These are phyloP conservation scores for Diaporthe citri DNA, from an alignment of 2,329 filamentous ascomycete genomes.

Conservation along the genomic window DNA sequence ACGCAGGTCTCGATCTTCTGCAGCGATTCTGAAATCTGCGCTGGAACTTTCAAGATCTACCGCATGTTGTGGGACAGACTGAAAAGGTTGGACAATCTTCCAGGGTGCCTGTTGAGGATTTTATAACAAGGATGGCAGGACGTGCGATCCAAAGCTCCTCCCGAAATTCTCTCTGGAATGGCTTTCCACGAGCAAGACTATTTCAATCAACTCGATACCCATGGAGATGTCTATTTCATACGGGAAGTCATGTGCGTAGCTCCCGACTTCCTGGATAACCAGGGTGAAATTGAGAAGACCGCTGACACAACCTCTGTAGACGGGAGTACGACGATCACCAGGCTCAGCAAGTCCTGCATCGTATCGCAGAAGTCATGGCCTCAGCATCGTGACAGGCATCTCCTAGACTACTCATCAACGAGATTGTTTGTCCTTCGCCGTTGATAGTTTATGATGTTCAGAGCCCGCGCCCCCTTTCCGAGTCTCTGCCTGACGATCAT, in stretches of 20 bases:
- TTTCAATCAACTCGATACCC: not conserved
- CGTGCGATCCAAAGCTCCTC: not conserved
- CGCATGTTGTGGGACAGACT: not conserved
- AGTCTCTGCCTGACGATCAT: not conserved
- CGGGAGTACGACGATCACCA: not conserved
- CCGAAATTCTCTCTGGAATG: not conserved
- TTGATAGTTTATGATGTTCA: not conserved
- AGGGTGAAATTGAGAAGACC: not conserved
- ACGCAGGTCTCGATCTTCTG: not conserved
- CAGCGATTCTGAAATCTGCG: not conserved
- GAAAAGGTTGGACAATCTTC: not conserved
- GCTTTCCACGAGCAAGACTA: not conserved
- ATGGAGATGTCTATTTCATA: not conserved
- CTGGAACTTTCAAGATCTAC: not conserved
- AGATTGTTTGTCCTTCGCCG: conserved; percentile 3
- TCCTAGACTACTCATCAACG: not conserved
- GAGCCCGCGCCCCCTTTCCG: not conserved
- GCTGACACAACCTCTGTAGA: not conserved
- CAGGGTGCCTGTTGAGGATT: not conserved
- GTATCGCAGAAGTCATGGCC: not conserved
- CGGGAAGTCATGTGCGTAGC: not conserved
- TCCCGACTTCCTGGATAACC: not conserved
- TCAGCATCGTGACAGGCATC: not conserved
- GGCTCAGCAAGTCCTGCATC: not conserved
- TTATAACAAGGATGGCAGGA: not conserved